phyloP scores from a whole-genome alignment of 495 filamentous ascomycete genomes.

The Penicillium longicatenatum region DNA sequence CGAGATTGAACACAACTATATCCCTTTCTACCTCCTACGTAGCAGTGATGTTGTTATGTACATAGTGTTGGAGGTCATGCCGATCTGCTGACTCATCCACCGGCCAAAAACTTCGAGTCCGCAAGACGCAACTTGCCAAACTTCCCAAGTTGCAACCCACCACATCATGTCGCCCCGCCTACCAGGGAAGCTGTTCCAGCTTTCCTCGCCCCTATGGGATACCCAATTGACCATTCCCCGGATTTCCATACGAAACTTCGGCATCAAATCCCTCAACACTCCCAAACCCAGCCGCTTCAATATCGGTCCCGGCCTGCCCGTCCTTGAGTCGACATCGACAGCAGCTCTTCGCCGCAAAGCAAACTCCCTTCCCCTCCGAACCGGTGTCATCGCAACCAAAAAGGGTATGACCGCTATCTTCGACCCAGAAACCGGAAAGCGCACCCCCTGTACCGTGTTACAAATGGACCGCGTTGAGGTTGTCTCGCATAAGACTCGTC shows the following conservation, averaged over 20 bases:
- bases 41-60: no score
- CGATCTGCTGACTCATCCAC: constrained; percentile 18
- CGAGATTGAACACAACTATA: no score
- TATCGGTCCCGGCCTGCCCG: constrained; percentile 44
- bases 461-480: constrained; percentile 93
- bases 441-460: constrained; percentile 86
- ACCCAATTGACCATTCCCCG: constrained; percentile 21
- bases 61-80: no score
- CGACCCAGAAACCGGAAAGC: constrained; percentile 70
- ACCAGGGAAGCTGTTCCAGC: constrained; percentile 36
- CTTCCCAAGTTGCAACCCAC: constrained; percentile 6
- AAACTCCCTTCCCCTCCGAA: constrained; percentile 73
- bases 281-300: constrained; percentile 52
- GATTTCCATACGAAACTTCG: constrained; percentile 37
- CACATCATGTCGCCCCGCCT: constrained; percentile 40
- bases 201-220: constrained; percentile 26
- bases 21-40: no score
- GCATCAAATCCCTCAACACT: constrained; percentile 53
- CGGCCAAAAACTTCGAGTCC: constrained; percentile 26
- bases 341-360: constrained; percentile 81
- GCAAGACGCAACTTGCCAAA: constrained; percentile 9
- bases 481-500: constrained; percentile 76
- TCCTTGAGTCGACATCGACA: constrained; percentile 69
- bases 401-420: constrained; percentile 94
- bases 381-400: constrained; percentile 83